phyloP scores from a whole-genome alignment of 164 flowering plant species.

The Kalanchoe fedtschenkoi region DNA sequence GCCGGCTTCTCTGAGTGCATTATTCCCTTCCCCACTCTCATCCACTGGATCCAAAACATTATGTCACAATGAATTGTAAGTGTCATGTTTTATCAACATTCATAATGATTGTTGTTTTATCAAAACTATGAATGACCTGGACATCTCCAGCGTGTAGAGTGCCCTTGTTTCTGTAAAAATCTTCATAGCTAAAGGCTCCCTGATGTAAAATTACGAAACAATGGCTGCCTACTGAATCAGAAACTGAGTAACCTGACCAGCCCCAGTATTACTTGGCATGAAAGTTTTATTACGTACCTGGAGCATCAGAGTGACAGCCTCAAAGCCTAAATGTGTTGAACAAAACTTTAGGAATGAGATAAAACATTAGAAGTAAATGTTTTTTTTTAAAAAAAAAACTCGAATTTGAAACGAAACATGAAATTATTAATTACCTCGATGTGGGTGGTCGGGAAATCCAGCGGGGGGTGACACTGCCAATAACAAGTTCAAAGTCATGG shows the following conservation, averaged over 20 bases:
- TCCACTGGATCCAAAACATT: slow-evolving; percentile 57
- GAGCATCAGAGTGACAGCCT: slow-evolving; percentile 85
- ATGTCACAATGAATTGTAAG: slow-evolving; percentile 26
- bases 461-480: slow-evolving; percentile 72
- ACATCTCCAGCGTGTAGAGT: background rate
- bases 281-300: slow-evolving; percentile 36
- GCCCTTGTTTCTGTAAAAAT: background rate
- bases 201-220: too few relatives aligned
- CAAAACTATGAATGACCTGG: background rate
- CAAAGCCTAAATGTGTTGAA: slow-evolving; percentile 79
- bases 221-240: background rate
- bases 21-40: slow-evolving; percentile 91
- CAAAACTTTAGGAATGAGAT: too few relatives aligned
- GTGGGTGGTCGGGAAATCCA: slow-evolving; percentile 96
- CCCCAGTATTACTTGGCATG: too few relatives aligned
- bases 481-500: background rate
- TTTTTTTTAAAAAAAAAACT: background rate
- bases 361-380: too few relatives aligned
- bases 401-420: background rate
- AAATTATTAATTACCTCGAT: slow-evolving; percentile 21
- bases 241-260: too few relatives aligned
- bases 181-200: slow-evolving; percentile 7
- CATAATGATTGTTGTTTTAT: slow-evolving; percentile 64
- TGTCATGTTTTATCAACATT: slow-evolving; percentile 72
- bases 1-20: slow-evolving; percentile 92